phyloP scores from a whole-genome alignment of 306 rosid genomes.

The Nissolia schottii region DNA sequence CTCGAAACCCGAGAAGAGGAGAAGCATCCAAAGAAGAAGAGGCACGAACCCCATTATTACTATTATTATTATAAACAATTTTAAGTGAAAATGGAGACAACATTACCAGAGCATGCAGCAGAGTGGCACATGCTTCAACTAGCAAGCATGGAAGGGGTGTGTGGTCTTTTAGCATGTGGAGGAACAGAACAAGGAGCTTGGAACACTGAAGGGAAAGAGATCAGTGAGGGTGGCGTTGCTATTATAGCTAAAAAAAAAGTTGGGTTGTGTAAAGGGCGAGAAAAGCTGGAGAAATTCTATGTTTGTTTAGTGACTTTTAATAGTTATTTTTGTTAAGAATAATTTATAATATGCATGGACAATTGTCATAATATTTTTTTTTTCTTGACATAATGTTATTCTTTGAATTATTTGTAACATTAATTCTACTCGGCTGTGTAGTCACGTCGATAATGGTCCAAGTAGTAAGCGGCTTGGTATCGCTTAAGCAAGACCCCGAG shows the following conservation, averaged over 20 bases:
- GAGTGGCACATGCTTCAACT: constrained; percentile 7
- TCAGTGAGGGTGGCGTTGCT: neutral
- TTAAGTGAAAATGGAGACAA: neutral
- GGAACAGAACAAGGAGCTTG: neutral
- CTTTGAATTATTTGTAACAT: too few relatives aligned
- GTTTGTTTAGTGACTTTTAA: too few relatives aligned
- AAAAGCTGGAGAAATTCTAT: neutral
- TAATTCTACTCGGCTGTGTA: too few relatives aligned
- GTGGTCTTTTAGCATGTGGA: neutral
- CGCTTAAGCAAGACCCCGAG: too few relatives aligned
- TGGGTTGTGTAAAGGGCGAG: neutral
- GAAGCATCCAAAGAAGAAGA: constrained; percentile 49
- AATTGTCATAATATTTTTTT: too few relatives aligned
- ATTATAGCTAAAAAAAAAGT: neutral
- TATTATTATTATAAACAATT: neutral
- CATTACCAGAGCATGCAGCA: neutral
- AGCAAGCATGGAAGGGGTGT: neutral
- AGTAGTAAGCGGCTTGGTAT: too few relatives aligned
- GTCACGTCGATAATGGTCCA: neutral
- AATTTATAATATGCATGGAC: too few relatives aligned
- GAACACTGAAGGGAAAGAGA: neutral
- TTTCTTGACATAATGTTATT: too few relatives aligned
- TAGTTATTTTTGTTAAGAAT: too few relatives aligned
- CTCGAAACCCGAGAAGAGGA: constrained; percentile 32
- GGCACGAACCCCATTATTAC: constrained; percentile 20